Conservation (phyloP, 2,329 filamentous ascomycete species). For the Fragosphaeria purpurea region DNA sequence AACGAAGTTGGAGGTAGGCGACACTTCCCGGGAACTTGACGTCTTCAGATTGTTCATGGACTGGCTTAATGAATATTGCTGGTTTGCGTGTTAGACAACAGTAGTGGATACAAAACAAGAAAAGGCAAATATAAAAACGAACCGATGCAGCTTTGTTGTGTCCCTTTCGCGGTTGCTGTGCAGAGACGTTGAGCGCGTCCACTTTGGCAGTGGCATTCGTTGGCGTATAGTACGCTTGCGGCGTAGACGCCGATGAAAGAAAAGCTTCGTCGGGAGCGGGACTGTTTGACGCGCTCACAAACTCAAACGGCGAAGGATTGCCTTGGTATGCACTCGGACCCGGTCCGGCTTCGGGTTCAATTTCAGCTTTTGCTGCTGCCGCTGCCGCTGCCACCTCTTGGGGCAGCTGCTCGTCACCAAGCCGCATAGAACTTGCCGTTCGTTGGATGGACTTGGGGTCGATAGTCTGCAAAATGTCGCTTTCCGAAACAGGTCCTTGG, state of each 20-base stretch:
- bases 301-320: constrained; percentile 27
- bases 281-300: constrained; percentile 49
- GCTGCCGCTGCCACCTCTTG: constrained; percentile 9
- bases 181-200: not conserved
- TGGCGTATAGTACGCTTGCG: constrained; percentile 11
- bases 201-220: constrained; percentile 8
- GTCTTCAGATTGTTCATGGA: constrained; percentile 40
- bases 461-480: constrained; percentile 19
- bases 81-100: constrained; percentile 15
- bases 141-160: constrained; percentile 36
- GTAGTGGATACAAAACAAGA: constrained; percentile 6
- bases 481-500: constrained; percentile 4
- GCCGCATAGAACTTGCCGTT: not conserved
- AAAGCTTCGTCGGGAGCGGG: constrained; percentile 28
- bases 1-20: constrained; percentile 42
- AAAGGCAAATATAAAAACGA: constrained; percentile 12
- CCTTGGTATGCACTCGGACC: constrained; percentile 10
- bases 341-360: not conserved
- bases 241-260: constrained; percentile 1
- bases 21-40: constrained; percentile 40
- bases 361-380: not conserved
- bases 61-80: constrained; percentile 43
- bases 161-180: constrained; percentile 6
- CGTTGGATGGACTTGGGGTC: constrained; percentile 23
- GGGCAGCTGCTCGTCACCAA: constrained; percentile 12